Conservation (phyloP, 306 rosid genomes). For the Mucuna pruriens region DNA sequence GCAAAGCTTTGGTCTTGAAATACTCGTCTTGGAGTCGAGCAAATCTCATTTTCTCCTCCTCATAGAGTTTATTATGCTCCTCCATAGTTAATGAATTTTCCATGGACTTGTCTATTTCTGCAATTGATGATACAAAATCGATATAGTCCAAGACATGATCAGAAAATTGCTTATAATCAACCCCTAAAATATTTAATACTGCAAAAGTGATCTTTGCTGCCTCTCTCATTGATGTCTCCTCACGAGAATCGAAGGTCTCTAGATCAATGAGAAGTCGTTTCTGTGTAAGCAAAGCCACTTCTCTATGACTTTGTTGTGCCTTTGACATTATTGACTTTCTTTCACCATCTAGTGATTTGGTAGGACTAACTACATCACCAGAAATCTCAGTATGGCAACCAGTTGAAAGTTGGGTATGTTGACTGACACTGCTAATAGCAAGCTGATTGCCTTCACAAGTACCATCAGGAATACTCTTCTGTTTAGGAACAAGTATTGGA, state of each 20-base stretch:
- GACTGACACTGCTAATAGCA: not conserved
- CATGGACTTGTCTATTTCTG: constrained; percentile 29
- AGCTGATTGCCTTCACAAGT: constrained; percentile 10
- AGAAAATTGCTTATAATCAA: constrained; percentile 36
- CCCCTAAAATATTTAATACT: not conserved
- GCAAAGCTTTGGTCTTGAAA: constrained; percentile 28
- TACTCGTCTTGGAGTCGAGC: not conserved
- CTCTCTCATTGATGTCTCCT: constrained; percentile 36
- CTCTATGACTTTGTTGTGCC: constrained; percentile 1
- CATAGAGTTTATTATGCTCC: constrained; percentile 2
- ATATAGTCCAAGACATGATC: constrained; percentile 43
- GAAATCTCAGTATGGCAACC: not conserved
- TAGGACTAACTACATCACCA: not conserved
- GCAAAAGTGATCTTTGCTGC: constrained; percentile 39
- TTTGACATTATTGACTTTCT: constrained; percentile 23
- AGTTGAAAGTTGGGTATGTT: constrained; percentile 5
- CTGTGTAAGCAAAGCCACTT: not conserved
- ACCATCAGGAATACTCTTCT: not conserved
- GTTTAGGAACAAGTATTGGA: constrained; percentile 20
- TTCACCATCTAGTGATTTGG: not conserved
- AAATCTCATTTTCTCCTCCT: constrained; percentile 37
- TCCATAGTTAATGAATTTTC: constrained; percentile 31
- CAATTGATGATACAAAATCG: constrained; percentile 12
- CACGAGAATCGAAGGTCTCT: constrained; percentile 27
- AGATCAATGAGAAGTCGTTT: constrained; percentile 32